Base-by-base conservation (phyloP, 805 yeast species). In the Saccharomycopsis javanensis region DNA sequence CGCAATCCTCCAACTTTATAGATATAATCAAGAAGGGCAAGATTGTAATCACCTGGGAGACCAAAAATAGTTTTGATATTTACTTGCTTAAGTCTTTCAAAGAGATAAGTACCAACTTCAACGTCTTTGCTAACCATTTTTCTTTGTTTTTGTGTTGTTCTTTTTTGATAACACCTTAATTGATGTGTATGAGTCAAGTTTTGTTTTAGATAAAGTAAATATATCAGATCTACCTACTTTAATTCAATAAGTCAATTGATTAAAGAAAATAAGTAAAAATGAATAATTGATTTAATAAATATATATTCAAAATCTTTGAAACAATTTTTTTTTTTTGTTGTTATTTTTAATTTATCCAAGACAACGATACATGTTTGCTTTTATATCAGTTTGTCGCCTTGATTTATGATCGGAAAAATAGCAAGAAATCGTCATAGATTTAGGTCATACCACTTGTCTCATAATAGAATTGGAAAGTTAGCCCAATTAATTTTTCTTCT, bases 1-100 rank as follows among this genome's bases (percentile, higher is more conserved):
- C 86, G 79, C 72, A 88, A 68, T 50, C 86, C 88, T 35, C 79
- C 82, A 54, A 85, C 88, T 66, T 83, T 87, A 69, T 85, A 82
- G 66, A 86, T 76, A 68, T 85, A 82, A 68, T 86, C 91, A 61
- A 86, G 73, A 55, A 86, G 72, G 18, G 87, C 73, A 69, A 84
- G 75, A 76, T 85, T 86, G 80, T 85, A 85, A 71, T 86, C 92
- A 66, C 91, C 91, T 60, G 92, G 92, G 57, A 86, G 79, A 67
- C 92, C 92, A 66, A 85, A 86, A 67, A 86, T 76, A 65, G 91
- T 83, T 64, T 79, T 76, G 62, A 85, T 82, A 59, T 80, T 79
- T 55, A 86, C 78, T 70, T 88, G 92, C 71, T 77, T 79, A 64
- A 88, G 75, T 75, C 95, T 79, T 74, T 85, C 89, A 68, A 88